Evolutionary conservation across 208 protist species (phyloP), one percentile per base, ranked within the genome.

Genomic region (Leptomonas pyrrhocoris): DNA sequence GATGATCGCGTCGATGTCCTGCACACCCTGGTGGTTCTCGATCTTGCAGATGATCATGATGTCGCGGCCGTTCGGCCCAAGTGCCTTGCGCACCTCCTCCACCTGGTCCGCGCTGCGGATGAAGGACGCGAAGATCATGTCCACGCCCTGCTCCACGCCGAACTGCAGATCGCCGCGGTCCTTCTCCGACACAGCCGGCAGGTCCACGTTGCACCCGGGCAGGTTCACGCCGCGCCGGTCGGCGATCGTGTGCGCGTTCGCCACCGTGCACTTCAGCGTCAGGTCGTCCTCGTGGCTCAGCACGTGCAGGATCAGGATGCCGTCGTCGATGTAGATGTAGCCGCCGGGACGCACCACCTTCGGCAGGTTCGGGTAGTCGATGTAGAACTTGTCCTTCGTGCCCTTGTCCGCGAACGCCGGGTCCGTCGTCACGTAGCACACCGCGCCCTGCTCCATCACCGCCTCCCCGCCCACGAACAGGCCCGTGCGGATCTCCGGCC

Each of bases 81-180:
- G 93, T 21, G 92, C 77, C 21, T 81, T 70, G 57, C 97, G 89
- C 58, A 99, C 98, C 43, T 97, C 90, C 9, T 79, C 51, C 16
- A 99, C 94, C 82, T 99, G 97, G 11, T 89, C 83, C 4, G 95
- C 90, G 31, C 85, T 96, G 63, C 96, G 92, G 71, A 99, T 99
- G 77, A 99, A 99, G 18, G 98, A 99, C 19, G 98, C 98, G 59
- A 99, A 98, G 73, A 99, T 90, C 68, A 99, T 98, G 84, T 99
- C 99, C 49, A 99, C 95, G 36, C 94, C 93, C 71, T 99, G 87
- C 73, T 99, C 88, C 18, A 98, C 93, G 46, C 89, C 98, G 73
- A 98, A 99, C 42, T 59, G 19, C 13, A 99, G 77, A 78, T 99
- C 98, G 25, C 75, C 61, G 55, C 80, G 77, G 84, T 99, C 97